Conservation (phyloP, 2,329 filamentous ascomycete genomes). For the Trichocomaceae sp. region DNA sequence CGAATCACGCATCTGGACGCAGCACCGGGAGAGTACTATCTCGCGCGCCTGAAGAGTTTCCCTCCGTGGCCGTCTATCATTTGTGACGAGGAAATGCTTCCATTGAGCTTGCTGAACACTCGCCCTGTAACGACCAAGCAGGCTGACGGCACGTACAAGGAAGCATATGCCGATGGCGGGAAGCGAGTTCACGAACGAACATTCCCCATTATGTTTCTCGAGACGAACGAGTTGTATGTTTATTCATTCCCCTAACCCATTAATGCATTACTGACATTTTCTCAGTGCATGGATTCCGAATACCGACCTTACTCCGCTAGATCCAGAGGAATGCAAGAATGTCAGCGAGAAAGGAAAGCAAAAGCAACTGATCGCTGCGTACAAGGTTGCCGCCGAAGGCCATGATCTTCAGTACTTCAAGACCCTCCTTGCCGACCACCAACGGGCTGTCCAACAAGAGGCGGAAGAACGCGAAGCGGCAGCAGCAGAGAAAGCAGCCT, state of each 20-base stretch:
- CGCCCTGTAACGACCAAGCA: constrained; percentile 79
- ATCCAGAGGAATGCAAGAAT: constrained; percentile 63
- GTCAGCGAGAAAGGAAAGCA: constrained; percentile 66
- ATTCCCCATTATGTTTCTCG: constrained; percentile 91
- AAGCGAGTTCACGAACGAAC: constrained; percentile 79
- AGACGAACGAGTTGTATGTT: constrained; percentile 97
- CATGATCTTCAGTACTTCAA: constrained; percentile 80
- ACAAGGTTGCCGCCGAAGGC: constrained; percentile 69
- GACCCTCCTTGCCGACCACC: constrained; percentile 58
- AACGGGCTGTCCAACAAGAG: constrained; percentile 50
- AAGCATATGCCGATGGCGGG: constrained; percentile 79
- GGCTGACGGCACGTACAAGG: constrained; percentile 76
- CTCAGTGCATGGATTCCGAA: constrained; percentile 85
- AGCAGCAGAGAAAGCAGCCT: constrained; percentile 49
- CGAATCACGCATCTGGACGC: constrained; percentile 69
- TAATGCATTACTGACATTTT: neutral
- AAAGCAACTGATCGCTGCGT: constrained; percentile 73
- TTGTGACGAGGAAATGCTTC: constrained; percentile 91
- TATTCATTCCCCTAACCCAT: constrained; percentile 21
- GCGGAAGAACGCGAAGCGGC: constrained; percentile 61
- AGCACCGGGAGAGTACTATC: constrained; percentile 83
- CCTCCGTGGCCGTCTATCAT: constrained; percentile 92
- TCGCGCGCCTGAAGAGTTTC: constrained; percentile 90
- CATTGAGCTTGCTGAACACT: constrained; percentile 64
- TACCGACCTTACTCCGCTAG: constrained; percentile 69